Evolutionary conservation across 805 yeast species (phyloP), one percentile per base, ranked within the genome.

Genomic region (Lipomyces japonicus): DNA sequence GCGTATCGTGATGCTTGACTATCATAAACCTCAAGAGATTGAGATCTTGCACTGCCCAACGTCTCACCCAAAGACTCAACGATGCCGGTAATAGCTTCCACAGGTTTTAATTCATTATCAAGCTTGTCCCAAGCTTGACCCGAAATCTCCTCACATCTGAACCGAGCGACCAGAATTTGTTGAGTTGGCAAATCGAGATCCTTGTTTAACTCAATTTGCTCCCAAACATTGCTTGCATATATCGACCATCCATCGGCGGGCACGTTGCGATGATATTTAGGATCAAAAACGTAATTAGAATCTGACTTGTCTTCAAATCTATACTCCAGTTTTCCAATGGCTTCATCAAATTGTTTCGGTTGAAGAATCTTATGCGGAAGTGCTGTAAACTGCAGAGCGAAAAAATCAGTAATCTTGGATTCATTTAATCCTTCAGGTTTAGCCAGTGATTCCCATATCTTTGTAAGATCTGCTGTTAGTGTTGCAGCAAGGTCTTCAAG

Each of bases 221-320:
- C 82, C 98, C 98, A 93, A 58, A 95, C 82, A 63, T 82, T 85
- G 47, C 81, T 83, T 1, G 96, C 89, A 62, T 93, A 93, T 66
- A 89, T 69, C 3, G 91, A 77, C 97, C 98, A 93, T 22, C 97
- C 97, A 68, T 93, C 98, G 46, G 91, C 75, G 9, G 98, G 98
- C 48, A 93, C 80, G 42, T 77, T 75, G 59, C 93, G 89, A 63
- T 87, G 95, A 65, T 88, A 90, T 42, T 79, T 75, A 1, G 77
- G 74, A 51, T 79, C 77, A 72, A 89, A 87, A 31, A 82, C 71
- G 46, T 71, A 68, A 9, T 62, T 41, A 4, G 62, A 50, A 25
- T 63, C 55, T 2, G 62, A 58, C 0, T 62, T 36, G 16, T 55
- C 48, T 2, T 60, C 57, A 53, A 91, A 80, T 34, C 79, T 68